Evolutionary conservation across 179 eudicot genomes (phyloP).

Genomic region (Vitellaria paradoxa): DNA sequence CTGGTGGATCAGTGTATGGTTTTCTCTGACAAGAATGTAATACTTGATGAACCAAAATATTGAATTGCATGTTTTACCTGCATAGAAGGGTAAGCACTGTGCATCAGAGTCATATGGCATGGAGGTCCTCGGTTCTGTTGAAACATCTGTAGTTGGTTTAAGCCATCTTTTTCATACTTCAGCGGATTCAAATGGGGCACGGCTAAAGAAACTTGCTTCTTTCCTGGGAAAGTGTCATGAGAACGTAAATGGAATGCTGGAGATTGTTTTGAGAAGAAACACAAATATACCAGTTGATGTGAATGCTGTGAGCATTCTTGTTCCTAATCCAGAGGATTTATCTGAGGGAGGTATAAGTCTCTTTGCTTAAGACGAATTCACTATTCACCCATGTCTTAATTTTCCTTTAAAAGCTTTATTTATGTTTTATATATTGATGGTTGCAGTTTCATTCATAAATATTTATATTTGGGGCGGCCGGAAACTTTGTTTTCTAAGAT

Average conservation of each 20-base stretch:
- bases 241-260: conserved; percentile 48
- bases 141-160: conserved; percentile 85
- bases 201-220: conserved; percentile 67
- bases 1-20: neutral
- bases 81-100: conserved; percentile 39
- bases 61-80: neutral
- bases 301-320: conserved; percentile 78
- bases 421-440: neutral
- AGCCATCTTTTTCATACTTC: conserved; percentile 67
- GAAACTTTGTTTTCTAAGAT: neutral
- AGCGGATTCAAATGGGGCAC: conserved; percentile 70
- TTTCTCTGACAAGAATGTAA: neutral
- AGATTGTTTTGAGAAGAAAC: conserved; percentile 65
- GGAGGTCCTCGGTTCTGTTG: conserved; percentile 66
- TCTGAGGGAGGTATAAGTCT: conserved; percentile 46
- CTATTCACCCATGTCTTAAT: neutral
- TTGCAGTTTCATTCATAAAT: neutral
- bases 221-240: conserved; percentile 54
- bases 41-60: neutral
- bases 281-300: conserved; percentile 65
- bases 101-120: conserved; percentile 24
- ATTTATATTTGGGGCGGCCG: neutral
- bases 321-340: conserved; percentile 46
- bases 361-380: neutral
- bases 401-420: neutral